Base-by-base conservation (phyloP, 2,329 filamentous ascomycete genomes). In the Bretziella fagacearum region DNA sequence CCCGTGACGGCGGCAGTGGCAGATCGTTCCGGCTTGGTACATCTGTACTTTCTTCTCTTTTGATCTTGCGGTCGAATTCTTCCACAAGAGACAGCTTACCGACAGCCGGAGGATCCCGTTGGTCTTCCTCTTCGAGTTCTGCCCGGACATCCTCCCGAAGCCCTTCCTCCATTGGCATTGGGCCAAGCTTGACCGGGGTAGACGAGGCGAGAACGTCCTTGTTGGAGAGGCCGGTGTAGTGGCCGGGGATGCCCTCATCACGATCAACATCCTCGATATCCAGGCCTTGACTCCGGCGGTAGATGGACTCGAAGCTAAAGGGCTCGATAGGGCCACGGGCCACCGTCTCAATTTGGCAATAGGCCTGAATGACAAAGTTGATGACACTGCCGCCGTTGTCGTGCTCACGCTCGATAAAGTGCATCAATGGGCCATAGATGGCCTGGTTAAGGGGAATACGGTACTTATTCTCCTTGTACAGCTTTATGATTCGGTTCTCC, bases 381-480 rank as follows among this genome's bases (percentile, higher is more conserved):
- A 96, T 76, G 11, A 89, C 75, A 5, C 76, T 74, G 13, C 86
- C 89, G 8, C 86, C 86, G 45, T 81, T 75, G 44, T 84, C 81
- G 11, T 79, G 74, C 53, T 94, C 87, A n/a, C 79, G 77, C 60
- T 96, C 87, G 1, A 98, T 68, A 55, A 89, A 93, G 55, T 86
- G 82, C 57, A 94, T 81, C 6, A 96, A 71, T 51, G 83, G 83
- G 49, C 78, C 79, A 49, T 83, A 86, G 1, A 86, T 79, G 55
- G 87, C 81, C 49, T 81, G 79, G 56, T 87, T 95, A n/a, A 98
- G 66, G 0, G 85, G 85, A 29, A 98, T 71, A 10, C 85, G 77
- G 59, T 96, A 98, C 60, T 85, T 91, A 67, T 87, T 89, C 48
- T 78, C 74, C 33, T 76, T 74, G 61, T 95, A 98, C 2, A 91